phyloP scores from a whole-genome alignment of 106 monocot species.

The Platanthera zijinensis region DNA sequence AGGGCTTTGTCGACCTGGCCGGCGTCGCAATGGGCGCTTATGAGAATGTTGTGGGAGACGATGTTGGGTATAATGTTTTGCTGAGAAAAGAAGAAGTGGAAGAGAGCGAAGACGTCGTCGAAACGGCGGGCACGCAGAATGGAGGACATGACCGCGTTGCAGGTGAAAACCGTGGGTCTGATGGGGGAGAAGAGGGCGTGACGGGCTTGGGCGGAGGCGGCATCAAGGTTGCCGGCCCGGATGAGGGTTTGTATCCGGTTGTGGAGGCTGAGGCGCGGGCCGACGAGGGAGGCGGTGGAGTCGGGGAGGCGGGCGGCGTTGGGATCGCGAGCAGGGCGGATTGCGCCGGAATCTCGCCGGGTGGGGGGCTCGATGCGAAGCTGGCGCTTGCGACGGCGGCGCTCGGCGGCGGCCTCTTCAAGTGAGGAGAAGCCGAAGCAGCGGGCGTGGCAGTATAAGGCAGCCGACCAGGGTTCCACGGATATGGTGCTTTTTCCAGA shows the following conservation, averaged over 20 bases:
- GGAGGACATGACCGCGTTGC: slow-evolving; percentile 67
- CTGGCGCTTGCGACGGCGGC: slow-evolving; percentile 63
- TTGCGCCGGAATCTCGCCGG: slow-evolving; percentile 36
- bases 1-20: slow-evolving; percentile 38
- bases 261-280: slow-evolving; percentile 84
- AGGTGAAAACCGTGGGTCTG: slow-evolving; percentile 88
- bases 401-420: slow-evolving; percentile 81
- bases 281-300: slow-evolving; percentile 76
- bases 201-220: slow-evolving; percentile 51
- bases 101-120: slow-evolving; percentile 60
- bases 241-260: slow-evolving; percentile 77
- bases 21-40: slow-evolving; percentile 60
- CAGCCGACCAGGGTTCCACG: background rate
- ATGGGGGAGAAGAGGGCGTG: slow-evolving; percentile 54
- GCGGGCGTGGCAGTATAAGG: slow-evolving; percentile 10
- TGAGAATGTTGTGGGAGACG: slow-evolving; percentile 83
- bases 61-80: slow-evolving; percentile 72
- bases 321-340: slow-evolving; percentile 52
- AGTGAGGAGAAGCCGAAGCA: slow-evolving; percentile 71
- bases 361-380: slow-evolving; percentile 79
- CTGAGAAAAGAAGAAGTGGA: slow-evolving; percentile 71
- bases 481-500: background rate
- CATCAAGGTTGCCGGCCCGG: slow-evolving; percentile 67
- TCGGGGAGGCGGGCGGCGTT: slow-evolving; percentile 73
- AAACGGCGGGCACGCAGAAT: slow-evolving; percentile 55